Conservation (phyloP, 2,329 filamentous ascomycete genomes). For the Madurella mycetomatis region DNA sequence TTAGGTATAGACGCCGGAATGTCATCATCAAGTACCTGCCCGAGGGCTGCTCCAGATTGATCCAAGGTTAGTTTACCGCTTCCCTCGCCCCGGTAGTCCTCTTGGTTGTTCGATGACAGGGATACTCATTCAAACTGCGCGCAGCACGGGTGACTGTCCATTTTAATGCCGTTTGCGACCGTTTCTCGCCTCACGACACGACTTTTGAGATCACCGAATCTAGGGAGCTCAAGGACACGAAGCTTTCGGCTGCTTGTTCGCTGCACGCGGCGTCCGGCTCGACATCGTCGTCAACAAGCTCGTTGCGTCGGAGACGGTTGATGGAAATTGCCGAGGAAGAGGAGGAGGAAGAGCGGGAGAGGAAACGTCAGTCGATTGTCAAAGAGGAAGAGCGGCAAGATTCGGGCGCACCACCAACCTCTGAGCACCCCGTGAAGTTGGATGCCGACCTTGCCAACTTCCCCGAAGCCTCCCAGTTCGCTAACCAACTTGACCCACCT, state of each 20-base stretch:
- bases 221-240: conserved; percentile 80
- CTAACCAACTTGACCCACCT: conserved; percentile 46
- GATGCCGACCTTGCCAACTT: conserved; percentile 49
- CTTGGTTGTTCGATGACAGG: conserved; percentile 23
- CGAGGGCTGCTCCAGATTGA: conserved; percentile 80
- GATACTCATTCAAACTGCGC: conserved; percentile 25
- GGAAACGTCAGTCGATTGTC: conserved; percentile 54
- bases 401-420: conserved; percentile 31
- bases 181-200: conserved; percentile 81
- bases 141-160: conserved; percentile 77
- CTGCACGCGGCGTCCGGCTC: conserved; percentile 84
- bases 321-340: conserved; percentile 94
- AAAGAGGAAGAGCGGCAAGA: conserved; percentile 39
- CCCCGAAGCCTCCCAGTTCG: conserved; percentile 48
- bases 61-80: conserved; percentile 67
- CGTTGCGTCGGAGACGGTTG: conserved; percentile 68
- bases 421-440: conserved; percentile 42
- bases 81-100: conserved; percentile 3
- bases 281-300: conserved; percentile 78
- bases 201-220: conserved; percentile 70
- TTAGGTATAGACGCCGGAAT: conserved; percentile 84
- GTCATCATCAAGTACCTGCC: conserved; percentile 91
- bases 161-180: conserved; percentile 62
- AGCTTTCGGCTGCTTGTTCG: conserved; percentile 82
- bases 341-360: conserved; percentile 58